Base-by-base conservation (phyloP, 139 green algal genomes). In the Chlamydomonas sphaeroides region DNA sequence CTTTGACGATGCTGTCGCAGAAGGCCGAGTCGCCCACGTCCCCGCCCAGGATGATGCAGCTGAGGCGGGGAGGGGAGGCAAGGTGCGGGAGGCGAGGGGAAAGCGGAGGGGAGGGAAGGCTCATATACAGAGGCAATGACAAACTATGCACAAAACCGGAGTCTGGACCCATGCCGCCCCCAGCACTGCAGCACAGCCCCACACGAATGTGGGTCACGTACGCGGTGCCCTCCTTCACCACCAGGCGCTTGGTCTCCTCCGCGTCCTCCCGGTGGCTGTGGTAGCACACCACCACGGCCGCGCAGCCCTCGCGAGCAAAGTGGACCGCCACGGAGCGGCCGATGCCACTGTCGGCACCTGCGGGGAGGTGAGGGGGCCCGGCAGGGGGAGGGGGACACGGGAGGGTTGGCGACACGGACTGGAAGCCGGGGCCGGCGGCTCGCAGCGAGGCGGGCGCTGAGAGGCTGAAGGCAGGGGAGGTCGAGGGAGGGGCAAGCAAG, bases 301-400 rank as follows among this genome's bases (percentile, higher is more conserved):
- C 72, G 1, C 21, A 36, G 65, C 80, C 69, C 63, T 87, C 80
- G 30, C 84, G 80, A 14, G 87, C 83, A 72, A 86, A 88, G 66
- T 88, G 87, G 41, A 85, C 69, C 17, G 87, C 84, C 32, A 86
- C 71, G 20, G 65, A 38, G 65, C 80, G 87, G 28, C 84, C 30
- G 3, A 53, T 41, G 11, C 42, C 42, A 5, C 10, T 39, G 30
- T 78, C 42, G 18, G 32, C 49, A 25, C 23, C 36, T 48, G 33
- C 30, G 17, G 45, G 45, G n/a, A n/a, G n/a, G n/a, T n/a, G n/a
- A n/a, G 45, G 45, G 45, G 45, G 11, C 45, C 45, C 45, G 45
- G 45, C 11, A 14, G 45, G 45, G 14, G 45, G 45, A 53, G 45
- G 45, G 45, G n/a, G n/a, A n/a, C n/a, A n/a, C n/a, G n/a, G n/a